Base-by-base conservation (phyloP, 2,329 filamentous ascomycete species). In the Trichoderma asperellum region DNA sequence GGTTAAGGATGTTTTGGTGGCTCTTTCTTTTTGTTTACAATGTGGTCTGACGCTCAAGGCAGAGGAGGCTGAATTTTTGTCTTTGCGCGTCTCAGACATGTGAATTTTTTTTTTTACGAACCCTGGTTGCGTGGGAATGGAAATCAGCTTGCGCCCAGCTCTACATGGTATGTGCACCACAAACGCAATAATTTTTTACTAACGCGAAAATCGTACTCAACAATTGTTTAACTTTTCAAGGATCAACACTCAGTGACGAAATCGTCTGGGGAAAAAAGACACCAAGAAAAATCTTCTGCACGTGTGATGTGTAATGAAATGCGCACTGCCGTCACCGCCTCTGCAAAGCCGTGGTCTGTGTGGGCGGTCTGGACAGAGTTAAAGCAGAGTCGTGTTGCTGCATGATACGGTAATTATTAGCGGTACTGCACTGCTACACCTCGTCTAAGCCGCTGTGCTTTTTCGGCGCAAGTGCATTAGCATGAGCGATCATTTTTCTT, bases 241-340 rank as follows among this genome's bases (percentile, higher is more conserved):
- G 58, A 24, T 55, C 32, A 29, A 43, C 32, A 29, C n/a, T 8
- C 16, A 55, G 60, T 56, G 61, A 40, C 49, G 49, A 64, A 40
- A 64, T 27, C 12, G 49, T 35, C 34, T 37, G 21, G 21, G 49
- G 49, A 43, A 29, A 40, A 59, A 43, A n/a, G 24, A 16, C 35
- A 27, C 34, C n/a, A 40, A 40, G 24, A 43, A 27, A 58, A 24
- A 1, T 8, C 8, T 55, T 29, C 34, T 21, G 61, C 61, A 27
- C 53, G 16, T 55, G 61, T 64, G 61, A 64, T 56, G 34, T 18
- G 34, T 64, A 12, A 29, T 8, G 35, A 58, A 21, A 58, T 66
- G 63, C 40, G 27, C 29, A 29, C 29, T 49, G 63, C 63, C 63
- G 63, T 66, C 63, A 66, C 63, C 63, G 63, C 63, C 63, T 66